Conservation (phyloP, 1,139 yeast species). For the Spencermartinsiella ligniputridi region DNA sequence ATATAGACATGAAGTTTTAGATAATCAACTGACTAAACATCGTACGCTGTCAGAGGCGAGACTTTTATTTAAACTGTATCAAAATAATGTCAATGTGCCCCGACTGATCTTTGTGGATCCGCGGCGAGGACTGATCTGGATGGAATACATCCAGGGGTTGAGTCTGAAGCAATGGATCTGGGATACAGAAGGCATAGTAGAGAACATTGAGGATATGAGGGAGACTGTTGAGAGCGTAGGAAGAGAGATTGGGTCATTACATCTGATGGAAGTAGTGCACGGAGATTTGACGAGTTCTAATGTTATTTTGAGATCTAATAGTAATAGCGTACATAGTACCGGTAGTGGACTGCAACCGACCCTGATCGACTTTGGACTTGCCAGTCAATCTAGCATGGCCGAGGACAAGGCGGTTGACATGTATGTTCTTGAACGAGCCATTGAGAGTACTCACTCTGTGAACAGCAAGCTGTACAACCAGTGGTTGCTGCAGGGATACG, state of each 20-base stretch:
- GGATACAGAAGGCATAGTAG: conserved; percentile 28
- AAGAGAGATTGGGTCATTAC: conserved; percentile 62
- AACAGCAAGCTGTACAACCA: conserved; percentile 58
- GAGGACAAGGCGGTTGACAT: conserved; percentile 97
- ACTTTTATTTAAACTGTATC: conserved; percentile 57
- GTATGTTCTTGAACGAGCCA: conserved; percentile 90
- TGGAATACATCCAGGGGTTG: conserved; percentile 61
- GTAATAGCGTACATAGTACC: conserved; percentile 9
- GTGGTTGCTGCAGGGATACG: conserved; percentile 76
- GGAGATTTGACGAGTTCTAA: conserved; percentile 96
- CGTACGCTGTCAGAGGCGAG: conserved; percentile 85
- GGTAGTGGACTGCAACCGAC: conserved; percentile 49
- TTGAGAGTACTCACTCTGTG: conserved; percentile 82
- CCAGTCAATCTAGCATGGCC: conserved; percentile 66
- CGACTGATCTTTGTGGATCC: conserved; percentile 66
- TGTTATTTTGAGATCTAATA: conserved; percentile 48
- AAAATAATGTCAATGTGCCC: conserved; percentile 63
- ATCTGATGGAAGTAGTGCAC: conserved; percentile 75
- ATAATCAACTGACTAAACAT: conserved; percentile 67
- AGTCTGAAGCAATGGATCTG: conserved; percentile 37
- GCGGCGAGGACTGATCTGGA: conserved; percentile 80
- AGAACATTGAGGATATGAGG: conserved; percentile 15
- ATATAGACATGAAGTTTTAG: conserved; percentile 83
- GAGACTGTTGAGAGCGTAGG: conserved; percentile 50
- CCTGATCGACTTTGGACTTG: conserved; percentile 88